Conservation (phyloP, 2,329 filamentous ascomycete genomes). For the Cercospora sojina region DNA sequence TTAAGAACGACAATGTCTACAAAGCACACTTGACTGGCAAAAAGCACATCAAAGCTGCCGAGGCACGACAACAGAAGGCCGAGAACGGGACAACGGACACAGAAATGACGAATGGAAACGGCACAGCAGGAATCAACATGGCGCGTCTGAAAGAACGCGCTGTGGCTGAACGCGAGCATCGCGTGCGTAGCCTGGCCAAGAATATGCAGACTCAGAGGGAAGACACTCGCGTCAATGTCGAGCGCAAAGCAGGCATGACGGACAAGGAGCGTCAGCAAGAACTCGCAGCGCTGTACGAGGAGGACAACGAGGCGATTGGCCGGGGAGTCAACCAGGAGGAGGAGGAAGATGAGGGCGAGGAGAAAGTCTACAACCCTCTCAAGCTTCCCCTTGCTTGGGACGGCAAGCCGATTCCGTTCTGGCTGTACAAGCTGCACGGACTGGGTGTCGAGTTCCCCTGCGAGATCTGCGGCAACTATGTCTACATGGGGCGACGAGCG, state of each 20-base stretch:
- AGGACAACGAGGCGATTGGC: constrained; percentile 56
- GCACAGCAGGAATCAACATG: constrained; percentile 21
- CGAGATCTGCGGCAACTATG: constrained; percentile 96
- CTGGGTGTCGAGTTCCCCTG: constrained; percentile 92
- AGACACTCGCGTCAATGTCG: constrained; percentile 90
- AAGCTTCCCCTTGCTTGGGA: constrained; percentile 97
- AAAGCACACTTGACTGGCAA: constrained; percentile 84
- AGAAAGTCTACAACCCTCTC: constrained; percentile 93
- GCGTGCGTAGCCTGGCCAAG: constrained; percentile 74
- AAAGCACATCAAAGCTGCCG: constrained; percentile 85
- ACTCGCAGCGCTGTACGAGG: constrained; percentile 77
- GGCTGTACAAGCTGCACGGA: constrained; percentile 96
- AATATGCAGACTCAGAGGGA: constrained; percentile 83
- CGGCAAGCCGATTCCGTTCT: constrained; percentile 97
- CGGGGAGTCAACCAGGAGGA: constrained; percentile 50
- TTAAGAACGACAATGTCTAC: constrained; percentile 93
- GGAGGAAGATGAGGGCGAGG: constrained; percentile 66
- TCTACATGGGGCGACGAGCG: constrained; percentile 95
- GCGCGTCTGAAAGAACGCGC: constrained; percentile 77
- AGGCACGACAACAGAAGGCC: constrained; percentile 54
- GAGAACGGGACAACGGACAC: constrained; percentile 30
- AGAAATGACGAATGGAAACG: constrained; percentile 24
- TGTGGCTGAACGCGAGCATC: constrained; percentile 83
- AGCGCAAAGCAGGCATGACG: constrained; percentile 96
- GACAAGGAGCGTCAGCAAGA: constrained; percentile 94